Conservation (phyloP, 2,329 filamentous ascomycete species). For the Fusarium phyllophilum region DNA sequence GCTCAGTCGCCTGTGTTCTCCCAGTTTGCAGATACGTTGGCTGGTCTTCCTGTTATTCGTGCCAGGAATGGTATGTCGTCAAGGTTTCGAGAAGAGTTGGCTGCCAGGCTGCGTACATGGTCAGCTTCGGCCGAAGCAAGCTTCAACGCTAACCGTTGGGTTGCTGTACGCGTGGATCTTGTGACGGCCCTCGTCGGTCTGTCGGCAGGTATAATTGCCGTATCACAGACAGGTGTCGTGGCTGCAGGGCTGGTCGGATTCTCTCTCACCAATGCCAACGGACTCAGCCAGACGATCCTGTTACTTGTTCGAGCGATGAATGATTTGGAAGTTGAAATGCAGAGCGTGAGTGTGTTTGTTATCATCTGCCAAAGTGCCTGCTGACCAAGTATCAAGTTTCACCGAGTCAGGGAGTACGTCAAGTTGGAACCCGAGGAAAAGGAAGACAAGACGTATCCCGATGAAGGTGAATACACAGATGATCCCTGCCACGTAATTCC, state of each 20-base stretch:
- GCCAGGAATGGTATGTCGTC: conserved; percentile 60
- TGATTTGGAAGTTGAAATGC: conserved; percentile 66
- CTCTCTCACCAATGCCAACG: conserved; percentile 66
- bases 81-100: conserved; percentile 60
- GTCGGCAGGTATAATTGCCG: conserved; percentile 62
- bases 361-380: background rate
- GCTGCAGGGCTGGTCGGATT: conserved; percentile 65
- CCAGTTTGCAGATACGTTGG: conserved; percentile 64
- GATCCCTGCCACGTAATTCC: conserved; percentile 52
- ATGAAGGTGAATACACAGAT: conserved; percentile 54
- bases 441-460: conserved; percentile 52
- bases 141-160: conserved; percentile 68
- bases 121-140: conserved; percentile 60
- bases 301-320: conserved; percentile 64
- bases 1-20: conserved; percentile 66
- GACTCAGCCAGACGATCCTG: conserved; percentile 62
- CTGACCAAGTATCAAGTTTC: conserved; percentile 51
- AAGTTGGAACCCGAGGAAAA: conserved; percentile 56
- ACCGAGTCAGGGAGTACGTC: conserved; percentile 61
- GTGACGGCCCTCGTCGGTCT: conserved; percentile 63
- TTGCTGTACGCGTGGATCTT: conserved; percentile 64
- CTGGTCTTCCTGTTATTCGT: conserved; percentile 62
- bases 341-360: conserved; percentile 56
- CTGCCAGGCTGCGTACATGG: conserved; percentile 59
- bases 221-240: conserved; percentile 57